Evolutionary conservation across 2,329 filamentous ascomycete genomes (phyloP).

Genomic region (Blastomyces silverae): DNA sequence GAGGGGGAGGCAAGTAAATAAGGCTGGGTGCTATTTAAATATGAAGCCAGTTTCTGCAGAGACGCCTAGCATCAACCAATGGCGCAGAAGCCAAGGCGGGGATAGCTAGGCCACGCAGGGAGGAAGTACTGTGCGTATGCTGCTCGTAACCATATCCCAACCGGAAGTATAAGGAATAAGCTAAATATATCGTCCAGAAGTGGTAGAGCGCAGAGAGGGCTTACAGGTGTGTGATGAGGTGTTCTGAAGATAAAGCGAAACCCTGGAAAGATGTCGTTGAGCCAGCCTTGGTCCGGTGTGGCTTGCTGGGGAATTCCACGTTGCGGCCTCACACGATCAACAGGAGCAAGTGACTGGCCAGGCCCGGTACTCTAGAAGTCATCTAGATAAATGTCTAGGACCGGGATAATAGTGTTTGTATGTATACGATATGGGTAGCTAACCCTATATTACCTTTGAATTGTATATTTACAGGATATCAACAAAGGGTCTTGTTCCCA

Average conservation of each 20-base stretch:
- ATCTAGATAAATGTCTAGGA: not conserved
- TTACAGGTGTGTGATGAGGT: not conserved
- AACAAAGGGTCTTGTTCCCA: not conserved
- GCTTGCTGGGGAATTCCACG: not conserved
- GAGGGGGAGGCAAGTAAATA: not conserved
- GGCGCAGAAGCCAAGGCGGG: constrained; percentile 5
- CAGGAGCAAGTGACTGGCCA: not conserved
- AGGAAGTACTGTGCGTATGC: not conserved
- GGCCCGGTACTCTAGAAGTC: not conserved
- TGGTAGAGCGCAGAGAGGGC: not conserved
- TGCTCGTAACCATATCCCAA: not conserved
- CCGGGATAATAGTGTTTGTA: not conserved
- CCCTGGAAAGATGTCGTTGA: constrained; percentile 2
- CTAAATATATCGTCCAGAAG: not conserved
- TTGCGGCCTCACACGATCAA: constrained; percentile 4
- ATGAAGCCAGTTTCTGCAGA: not conserved
- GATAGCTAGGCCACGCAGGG: not conserved
- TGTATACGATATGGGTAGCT: not conserved
- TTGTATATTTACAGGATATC: not conserved
- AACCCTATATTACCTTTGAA: not conserved
- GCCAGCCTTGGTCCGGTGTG: not conserved
- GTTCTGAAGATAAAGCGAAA: not conserved
- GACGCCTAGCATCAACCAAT: not conserved
- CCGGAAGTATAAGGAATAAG: not conserved
- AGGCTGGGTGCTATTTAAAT: constrained; percentile 9